These are phyloP conservation scores for Arabis alpina DNA, from an alignment of 345 rosid genomes.

Conservation along the genomic window DNA sequence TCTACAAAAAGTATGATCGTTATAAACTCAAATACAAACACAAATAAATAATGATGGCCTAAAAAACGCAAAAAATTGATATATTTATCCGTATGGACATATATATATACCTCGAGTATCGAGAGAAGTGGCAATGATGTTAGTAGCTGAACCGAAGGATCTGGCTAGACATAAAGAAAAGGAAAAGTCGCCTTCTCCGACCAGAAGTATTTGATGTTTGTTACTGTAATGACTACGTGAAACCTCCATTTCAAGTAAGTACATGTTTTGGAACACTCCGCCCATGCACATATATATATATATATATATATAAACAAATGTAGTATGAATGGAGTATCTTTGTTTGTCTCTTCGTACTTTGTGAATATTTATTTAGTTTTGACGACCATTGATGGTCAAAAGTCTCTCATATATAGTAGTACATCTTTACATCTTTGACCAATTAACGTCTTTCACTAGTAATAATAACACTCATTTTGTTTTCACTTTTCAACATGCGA, in stretches of 20 bases:
- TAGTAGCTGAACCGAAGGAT: conserved; percentile 49
- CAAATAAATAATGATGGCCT: neutral
- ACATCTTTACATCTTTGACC: conserved; percentile 11
- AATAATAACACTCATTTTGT: neutral
- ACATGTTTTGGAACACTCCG: neutral
- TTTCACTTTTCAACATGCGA: neutral
- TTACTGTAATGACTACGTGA: conserved; percentile 43
- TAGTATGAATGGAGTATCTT: conserved; percentile 8
- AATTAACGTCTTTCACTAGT: neutral
- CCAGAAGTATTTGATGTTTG: conserved; percentile 44
- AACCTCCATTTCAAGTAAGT: neutral
- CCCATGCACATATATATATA: conserved; percentile 4
- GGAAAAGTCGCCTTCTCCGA: conserved; percentile 60
- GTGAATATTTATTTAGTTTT: conserved; percentile 11
- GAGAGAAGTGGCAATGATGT: conserved; percentile 53
- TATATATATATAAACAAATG: conserved; percentile 13
- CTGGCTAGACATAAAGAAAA: conserved; percentile 51
- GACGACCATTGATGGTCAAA: conserved; percentile 23
- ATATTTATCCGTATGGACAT: neutral
- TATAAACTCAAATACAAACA: neutral
- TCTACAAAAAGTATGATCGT: neutral
- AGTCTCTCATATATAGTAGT: too few species aligned
- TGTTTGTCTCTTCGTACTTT: conserved; percentile 23
- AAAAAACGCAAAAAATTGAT: neutral
- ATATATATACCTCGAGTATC: conserved; percentile 34